Evolutionary conservation across 1,139 yeast species (phyloP).

Genomic region (Fermentozyma sake): DNA sequence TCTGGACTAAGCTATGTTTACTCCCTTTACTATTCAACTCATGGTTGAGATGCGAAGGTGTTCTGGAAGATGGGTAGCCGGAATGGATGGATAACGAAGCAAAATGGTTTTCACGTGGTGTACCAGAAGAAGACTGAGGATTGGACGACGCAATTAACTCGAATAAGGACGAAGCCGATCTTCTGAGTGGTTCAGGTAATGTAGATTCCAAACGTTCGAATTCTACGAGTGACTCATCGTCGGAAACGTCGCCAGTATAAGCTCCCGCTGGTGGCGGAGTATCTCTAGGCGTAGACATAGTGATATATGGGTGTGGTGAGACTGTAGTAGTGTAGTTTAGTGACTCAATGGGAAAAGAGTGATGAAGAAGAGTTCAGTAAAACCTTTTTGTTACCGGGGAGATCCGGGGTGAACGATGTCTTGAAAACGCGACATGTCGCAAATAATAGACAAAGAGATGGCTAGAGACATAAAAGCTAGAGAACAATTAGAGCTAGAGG

Average conservation of each 20-base stretch:
- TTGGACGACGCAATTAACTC: slow-evolving; percentile 20
- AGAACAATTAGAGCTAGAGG: too few relatives aligned
- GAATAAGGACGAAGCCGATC: slow-evolving; percentile 39
- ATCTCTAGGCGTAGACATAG: slow-evolving; percentile 7
- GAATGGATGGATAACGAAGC: slow-evolving; percentile 11
- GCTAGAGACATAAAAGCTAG: too few relatives aligned
- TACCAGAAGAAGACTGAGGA: slow-evolving; percentile 3
- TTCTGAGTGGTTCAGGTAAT: slow-evolving; percentile 39
- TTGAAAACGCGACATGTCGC: too few relatives aligned
- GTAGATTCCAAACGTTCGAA: slow-evolving; percentile 44
- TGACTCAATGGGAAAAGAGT: too few relatives aligned
- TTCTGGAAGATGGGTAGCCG: slow-evolving; percentile 20
- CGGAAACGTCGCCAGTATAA: slow-evolving; percentile 13
- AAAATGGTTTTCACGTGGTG: slow-evolving; percentile 12
- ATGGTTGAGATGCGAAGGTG: slow-evolving; percentile 7
- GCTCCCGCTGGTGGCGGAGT: slow-evolving; percentile 8
- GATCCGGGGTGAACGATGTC: too few relatives aligned
- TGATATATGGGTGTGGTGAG: too few relatives aligned
- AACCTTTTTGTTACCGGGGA: too few relatives aligned
- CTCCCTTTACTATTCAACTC: too few relatives aligned
- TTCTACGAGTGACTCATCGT: slow-evolving; percentile 26
- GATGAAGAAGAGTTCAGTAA: too few relatives aligned
- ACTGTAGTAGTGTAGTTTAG: too few relatives aligned
- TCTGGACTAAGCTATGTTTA: slow-evolving; percentile 21
- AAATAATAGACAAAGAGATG: too few relatives aligned